These are phyloP conservation scores for Floccularia luteovirens DNA, from an alignment of 768 basidiomycete genomes.

Conservation along the genomic window DNA sequence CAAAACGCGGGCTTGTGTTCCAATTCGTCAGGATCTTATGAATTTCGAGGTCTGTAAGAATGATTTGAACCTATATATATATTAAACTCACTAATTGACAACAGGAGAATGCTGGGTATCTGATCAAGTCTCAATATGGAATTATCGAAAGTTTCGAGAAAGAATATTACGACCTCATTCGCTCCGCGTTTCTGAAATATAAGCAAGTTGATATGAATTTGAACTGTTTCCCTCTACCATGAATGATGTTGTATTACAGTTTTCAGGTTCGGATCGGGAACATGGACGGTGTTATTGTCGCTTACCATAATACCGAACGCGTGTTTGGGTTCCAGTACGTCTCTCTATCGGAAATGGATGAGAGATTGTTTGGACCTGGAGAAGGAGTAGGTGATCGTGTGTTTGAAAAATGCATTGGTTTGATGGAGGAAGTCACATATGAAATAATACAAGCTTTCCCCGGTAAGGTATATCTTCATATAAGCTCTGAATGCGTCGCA, in stretches of 20 bases:
- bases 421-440: conserved; percentile 63
- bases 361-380: conserved; percentile 56
- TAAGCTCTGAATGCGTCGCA: conserved; percentile 2
- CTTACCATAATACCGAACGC: conserved; percentile 80
- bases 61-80: not conserved
- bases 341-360: conserved; percentile 82
- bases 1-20: conserved; percentile 85
- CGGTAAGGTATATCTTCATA: conserved; percentile 39
- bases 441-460: conserved; percentile 59
- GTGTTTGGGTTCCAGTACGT: conserved; percentile 96
- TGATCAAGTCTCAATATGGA: conserved; percentile 60
- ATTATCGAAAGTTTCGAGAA: conserved; percentile 75
- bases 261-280: conserved; percentile 95
- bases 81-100: not conserved
- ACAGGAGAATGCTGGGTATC: conserved; percentile 75
- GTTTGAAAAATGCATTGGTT: conserved; percentile 64
- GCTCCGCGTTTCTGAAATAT: conserved; percentile 93
- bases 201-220: conserved; percentile 33
- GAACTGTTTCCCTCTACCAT: not conserved
- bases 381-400: conserved; percentile 58
- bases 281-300: conserved; percentile 92
- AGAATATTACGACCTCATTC: conserved; percentile 92
- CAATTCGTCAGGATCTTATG: conserved; percentile 77
- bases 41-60: conserved; percentile 59
- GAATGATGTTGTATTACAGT: conserved; percentile 26